phyloP scores from a whole-genome alignment of 164 flowering plant species.

The Macadamia integrifolia region DNA sequence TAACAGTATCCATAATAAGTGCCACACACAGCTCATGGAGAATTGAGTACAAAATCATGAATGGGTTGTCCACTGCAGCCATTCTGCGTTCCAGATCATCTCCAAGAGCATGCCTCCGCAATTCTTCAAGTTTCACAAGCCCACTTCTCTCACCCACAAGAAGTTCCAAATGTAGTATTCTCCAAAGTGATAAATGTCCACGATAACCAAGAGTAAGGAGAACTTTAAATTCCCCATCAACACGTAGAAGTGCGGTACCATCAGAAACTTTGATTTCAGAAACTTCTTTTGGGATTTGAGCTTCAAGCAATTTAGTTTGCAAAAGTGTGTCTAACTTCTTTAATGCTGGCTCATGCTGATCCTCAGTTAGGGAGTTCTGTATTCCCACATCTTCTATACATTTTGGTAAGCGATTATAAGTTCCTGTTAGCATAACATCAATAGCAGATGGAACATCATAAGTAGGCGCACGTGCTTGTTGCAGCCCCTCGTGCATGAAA shows the following conservation, averaged over 20 bases:
- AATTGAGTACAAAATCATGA: constrained; percentile 64
- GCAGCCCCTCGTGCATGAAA: constrained; percentile 96
- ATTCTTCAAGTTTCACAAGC: constrained; percentile 71
- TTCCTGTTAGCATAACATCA: constrained; percentile 80
- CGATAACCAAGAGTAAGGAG: constrained; percentile 93
- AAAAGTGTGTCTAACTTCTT: constrained; percentile 76
- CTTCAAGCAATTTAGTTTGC: constrained; percentile 79
- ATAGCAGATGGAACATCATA: constrained; percentile 98
- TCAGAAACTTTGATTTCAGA: constrained; percentile 73
- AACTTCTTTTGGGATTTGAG: constrained; percentile 69
- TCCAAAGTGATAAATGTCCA: constrained; percentile 90
- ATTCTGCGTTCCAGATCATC: constrained; percentile 97
- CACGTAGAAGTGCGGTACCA: constrained; percentile 74
- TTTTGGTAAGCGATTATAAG: constrained; percentile 81
- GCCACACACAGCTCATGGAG: constrained; percentile 94
- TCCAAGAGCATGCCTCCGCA: constrained; percentile 70
- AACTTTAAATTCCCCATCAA: constrained; percentile 90
- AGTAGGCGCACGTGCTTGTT: constrained; percentile 97
- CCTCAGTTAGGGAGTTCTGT: constrained; percentile 52
- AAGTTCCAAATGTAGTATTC: constrained; percentile 87
- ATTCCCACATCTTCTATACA: constrained; percentile 83
- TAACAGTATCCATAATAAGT: constrained; percentile 87
- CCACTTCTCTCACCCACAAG: constrained; percentile 94
- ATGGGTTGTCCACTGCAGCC: constrained; percentile 89
- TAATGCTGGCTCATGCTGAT: constrained; percentile 68